Base-by-base conservation (phyloP, 1,284 basidiomycete genomes). In the Sporisorium exsertum region DNA sequence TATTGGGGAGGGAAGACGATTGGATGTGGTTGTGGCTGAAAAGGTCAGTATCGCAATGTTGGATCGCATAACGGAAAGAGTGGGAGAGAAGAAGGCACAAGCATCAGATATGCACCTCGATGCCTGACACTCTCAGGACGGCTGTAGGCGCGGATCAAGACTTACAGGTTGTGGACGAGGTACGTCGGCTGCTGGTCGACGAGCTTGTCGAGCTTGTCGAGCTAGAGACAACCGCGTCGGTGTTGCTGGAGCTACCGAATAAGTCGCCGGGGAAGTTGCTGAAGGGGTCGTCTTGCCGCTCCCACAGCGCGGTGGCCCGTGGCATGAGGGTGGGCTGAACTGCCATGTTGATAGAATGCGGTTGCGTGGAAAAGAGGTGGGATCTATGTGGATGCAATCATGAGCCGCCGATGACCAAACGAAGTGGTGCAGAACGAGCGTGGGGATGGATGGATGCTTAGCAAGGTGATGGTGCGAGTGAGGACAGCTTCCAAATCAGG, bases 281-380 rank as follows among this genome's bases (percentile, higher is more conserved):
- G 6, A 69, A 10, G 27, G 62, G 58, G 20, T 65, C 43, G 26
- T 9, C 47, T 42, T 69, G 67, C 33, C 72, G 51, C 49, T 70
- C 67, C 72, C 63, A 70, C 49, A 70, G 37, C 6, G 57, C 51
- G 12, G 54, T 26, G 8, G 64, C 72, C 9, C 67, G 63, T 20
- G 72, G 67, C 20, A 51, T 52, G 15, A 66, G 43, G n/a, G 72
- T 66, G 62, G 72, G 72, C 51, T 61, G 67, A 16, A 65, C 0
- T 1, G 46, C 43, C 67, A 70, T 75, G 32, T 5, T 55, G 33
- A 26, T 40, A 13, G 33, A 40, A 26, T 40, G 13, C 33, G 47
- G 29, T 10, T 10, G 16, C 26, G 27, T 43, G 6, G 18, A 10
- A 20, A 1, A 5, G n/a, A 8, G 47, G 27, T n/a, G 6, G 47